Evolutionary conservation across 2,329 filamentous ascomycete species (phyloP).

Genomic region (Parasarocladium wereldwijsianum): DNA sequence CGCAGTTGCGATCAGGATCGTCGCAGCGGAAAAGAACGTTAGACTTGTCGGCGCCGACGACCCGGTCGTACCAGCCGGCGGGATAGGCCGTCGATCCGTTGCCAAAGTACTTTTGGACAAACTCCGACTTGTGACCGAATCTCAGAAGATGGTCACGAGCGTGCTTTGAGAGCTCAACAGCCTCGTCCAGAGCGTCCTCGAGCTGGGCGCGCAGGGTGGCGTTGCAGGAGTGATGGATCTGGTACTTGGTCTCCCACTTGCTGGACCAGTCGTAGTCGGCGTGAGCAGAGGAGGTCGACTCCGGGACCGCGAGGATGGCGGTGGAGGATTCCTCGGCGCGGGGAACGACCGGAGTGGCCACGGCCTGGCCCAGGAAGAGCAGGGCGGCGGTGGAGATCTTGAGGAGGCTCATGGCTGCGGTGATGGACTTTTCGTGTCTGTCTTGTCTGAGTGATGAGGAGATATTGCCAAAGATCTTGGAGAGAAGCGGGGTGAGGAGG

Average conservation of each 20-base stretch:
- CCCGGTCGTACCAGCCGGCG: conserved; percentile 47
- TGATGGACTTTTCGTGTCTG: too few species aligned
- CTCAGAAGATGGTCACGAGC: conserved; percentile 47
- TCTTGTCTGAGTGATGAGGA: too few species aligned
- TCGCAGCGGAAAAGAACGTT: conserved; percentile 52
- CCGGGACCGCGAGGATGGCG: conserved; percentile 8
- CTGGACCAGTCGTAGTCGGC: conserved; percentile 17
- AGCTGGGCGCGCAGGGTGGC: conserved; percentile 43
- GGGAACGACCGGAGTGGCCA: conserved; percentile 14
- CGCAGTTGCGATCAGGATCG: conserved; percentile 51
- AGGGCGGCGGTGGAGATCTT: conserved; percentile 6
- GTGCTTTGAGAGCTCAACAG: conserved; percentile 40
- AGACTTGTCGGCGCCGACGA: conserved; percentile 41
- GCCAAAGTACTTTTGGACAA: conserved; percentile 55
- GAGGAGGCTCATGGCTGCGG: conserved; percentile 7
- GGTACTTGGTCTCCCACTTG: conserved; percentile 19
- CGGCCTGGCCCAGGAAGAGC: conserved; percentile 12
- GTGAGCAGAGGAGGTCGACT: conserved; percentile 8
- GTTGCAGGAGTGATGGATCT: conserved; percentile 54
- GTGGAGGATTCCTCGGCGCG: conserved; percentile 10
- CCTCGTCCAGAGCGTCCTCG: conserved; percentile 39
- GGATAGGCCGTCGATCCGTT: conserved; percentile 39
- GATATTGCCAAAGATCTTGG: too few species aligned
- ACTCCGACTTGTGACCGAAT: conserved; percentile 39
- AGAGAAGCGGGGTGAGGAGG: too few species aligned